Evolutionary conservation across 78 protist species (phyloP), one percentile per base, ranked within the genome.

Genomic region (Tieghemostelium lacteum): DNA sequence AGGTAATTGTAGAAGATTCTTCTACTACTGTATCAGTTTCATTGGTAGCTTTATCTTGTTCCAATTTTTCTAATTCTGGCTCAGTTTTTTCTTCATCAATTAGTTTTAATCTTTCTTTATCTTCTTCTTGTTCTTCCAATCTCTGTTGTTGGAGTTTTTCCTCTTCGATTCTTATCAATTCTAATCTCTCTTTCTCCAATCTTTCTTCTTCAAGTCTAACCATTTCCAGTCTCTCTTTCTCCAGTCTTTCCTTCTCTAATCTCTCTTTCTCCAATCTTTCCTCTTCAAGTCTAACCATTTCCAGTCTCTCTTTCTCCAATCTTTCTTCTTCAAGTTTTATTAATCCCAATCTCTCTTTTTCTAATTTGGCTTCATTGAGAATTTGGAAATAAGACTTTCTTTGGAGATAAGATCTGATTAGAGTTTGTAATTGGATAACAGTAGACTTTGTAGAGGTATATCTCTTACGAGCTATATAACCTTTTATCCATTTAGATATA

Each of bases 181-280:
- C 63, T 16, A 57, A 57, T 19, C 63, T 7, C 16, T 57, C 63
- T 57, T 57, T 7, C 26, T 57, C 63, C 63, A 57, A 57, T 16
- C 17, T 57, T 16, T 57, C 63, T 16, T n/a, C 10, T 57, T 57
- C 63, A n/a, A 57, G 4, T 57, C 8, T 57, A 19, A 19, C 63
- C 26, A 19, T 7, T 57, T 57, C 63, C 6, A 57, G 6, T 19
- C 63, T 7, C 16, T 57, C 63, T 57, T 57, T 7, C 16, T 57
- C 63, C 17, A 57, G 17, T n/a, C n/a, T n/a, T n/a, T n/a, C n/a
- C 26, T 57, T 57, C 16, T 57, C 63, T 19, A 57, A 17, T 57
- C 63, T 57, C 26, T 57, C 63, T 57, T 57, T 57, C 26, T 57
- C 63, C 17, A 57, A 22, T 57, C 17, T 57, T n/a, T n/a, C n/a